Evolutionary conservation across 2,329 filamentous ascomycete genomes (phyloP).

Genomic region (Clonostachys solani): DNA sequence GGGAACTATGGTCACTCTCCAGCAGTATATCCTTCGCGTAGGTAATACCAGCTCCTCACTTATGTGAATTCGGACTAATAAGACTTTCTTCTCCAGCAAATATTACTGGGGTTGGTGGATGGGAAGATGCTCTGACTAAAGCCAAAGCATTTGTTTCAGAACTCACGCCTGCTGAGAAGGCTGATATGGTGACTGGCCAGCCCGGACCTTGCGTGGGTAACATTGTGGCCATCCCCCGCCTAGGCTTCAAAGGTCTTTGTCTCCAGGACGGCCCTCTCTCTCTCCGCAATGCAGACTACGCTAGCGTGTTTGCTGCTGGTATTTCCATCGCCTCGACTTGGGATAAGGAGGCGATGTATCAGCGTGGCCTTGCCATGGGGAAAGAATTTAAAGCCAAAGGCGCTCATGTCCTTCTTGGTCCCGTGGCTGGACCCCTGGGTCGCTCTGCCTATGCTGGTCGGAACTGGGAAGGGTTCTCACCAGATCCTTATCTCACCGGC

Average conservation of each 20-base stretch:
- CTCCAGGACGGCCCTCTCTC: constrained; percentile 28
- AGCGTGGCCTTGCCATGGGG: constrained; percentile 48
- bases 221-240: constrained; percentile 28
- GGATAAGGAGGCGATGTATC: constrained; percentile 67
- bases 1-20: constrained; percentile 31
- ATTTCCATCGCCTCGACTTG: constrained; percentile 59
- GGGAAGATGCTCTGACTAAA: constrained; percentile 28
- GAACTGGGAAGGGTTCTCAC: constrained; percentile 62
- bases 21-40: constrained; percentile 28
- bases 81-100: constrained; percentile 19
- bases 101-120: constrained; percentile 23
- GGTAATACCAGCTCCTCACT: constrained; percentile 7
- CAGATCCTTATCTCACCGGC: constrained; percentile 66
- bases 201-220: constrained; percentile 26
- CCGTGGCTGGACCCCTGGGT: constrained; percentile 36
- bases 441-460: constrained; percentile 44
- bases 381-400: constrained; percentile 68
- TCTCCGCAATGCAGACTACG: constrained; percentile 31
- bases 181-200: constrained; percentile 24
- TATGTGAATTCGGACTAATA: background rate
- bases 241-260: constrained; percentile 36
- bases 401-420: constrained; percentile 62
- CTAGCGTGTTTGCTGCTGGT: constrained; percentile 45
- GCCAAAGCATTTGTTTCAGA: constrained; percentile 22
- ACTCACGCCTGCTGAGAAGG: constrained; percentile 21